Base-by-base conservation (phyloP, 306 rosid genomes). In the Chamaecrista fasciculata region DNA sequence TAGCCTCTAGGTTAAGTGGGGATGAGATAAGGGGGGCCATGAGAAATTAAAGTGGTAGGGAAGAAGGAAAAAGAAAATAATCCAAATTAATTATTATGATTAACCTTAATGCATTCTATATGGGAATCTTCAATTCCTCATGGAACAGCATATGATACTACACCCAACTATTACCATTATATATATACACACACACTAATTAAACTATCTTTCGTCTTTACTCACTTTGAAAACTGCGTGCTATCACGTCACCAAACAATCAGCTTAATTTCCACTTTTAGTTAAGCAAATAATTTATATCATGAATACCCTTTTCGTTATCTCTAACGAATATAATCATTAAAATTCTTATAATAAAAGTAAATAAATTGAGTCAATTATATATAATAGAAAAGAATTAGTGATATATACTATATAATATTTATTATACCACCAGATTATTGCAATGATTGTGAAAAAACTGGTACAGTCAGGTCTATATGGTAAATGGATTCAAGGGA, bases 221-320 rank as follows among this genome's bases (percentile, higher is more conserved):
- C 39, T n/a, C 29, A 5, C 11, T 36, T 46, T n/a, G 5, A 15
- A 18, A 51, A 37, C 62, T 18, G 55, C 1, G 11, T 3, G 61
- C 62, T 50, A 50, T 1, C 20, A 47, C 36, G 39, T 36, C 36
- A 15, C 36, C 70, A 37, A 49, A 33, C 61, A 63, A 66, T 23
- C 57, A 56, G 43, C n/a, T 57, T 74, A 33, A 33, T 33, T 4
- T 74, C n/a, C 52, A 44, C 62, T 56, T 66, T 63, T 52, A 64
- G 57, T 1, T 14, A 60, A 47, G 33, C 43, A 12, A 70, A 56
- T 29, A 57, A 48, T 48, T 55, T 55, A 56, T 25, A 5, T 5
- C 8, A 55, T 29, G 4, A 4, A 33, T 4, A 33, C 36, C 36
- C 36, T 33, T 33, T 33, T 8, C 36, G 36, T 33, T 33, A 33